A percentile compares a stretch with the other conserved stretches of the same genome.
Evolutionary conservation across 2,329 filamentous ascomycete species (phyloP).

Genomic region (Cryphonectria naterciae): DNA sequence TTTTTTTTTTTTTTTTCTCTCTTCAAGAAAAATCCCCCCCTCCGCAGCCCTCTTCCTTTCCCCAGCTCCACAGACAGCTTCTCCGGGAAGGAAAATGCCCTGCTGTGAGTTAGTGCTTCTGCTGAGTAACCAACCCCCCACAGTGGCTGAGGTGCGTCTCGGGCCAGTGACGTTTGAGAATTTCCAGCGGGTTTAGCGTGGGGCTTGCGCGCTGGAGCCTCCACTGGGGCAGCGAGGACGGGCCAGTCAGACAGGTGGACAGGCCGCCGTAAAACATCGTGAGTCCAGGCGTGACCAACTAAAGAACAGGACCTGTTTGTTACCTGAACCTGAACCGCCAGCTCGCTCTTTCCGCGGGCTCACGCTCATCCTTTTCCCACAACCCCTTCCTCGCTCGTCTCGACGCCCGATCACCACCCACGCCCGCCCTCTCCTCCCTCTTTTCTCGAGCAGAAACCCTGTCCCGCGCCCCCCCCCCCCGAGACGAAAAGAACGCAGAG

Average conservation of each 20-base stretch:
- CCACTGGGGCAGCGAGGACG: conserved; percentile 20
- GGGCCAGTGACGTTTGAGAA: neutral
- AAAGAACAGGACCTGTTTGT: neutral
- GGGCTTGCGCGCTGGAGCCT: conserved; percentile 6
- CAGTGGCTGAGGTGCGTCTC: neutral
- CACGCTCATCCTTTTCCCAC: neutral
- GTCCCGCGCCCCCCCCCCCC: neutral
- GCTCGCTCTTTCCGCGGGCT: conserved; percentile 3
- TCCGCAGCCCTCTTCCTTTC: neutral
- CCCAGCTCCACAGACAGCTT: too few relatives aligned
- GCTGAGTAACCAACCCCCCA: neutral
- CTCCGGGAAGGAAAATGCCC: neutral
- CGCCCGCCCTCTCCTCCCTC: neutral
- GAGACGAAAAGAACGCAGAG: neutral
- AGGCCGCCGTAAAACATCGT: conserved; percentile 29
- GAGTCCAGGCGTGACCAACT: conserved; percentile 29
- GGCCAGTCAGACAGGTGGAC: conserved; percentile 24
- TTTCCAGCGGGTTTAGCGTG: conserved; percentile 1
- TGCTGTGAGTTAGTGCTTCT: neutral
- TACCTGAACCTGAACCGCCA: conserved; percentile 2
- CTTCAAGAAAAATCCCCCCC: too few relatives aligned
- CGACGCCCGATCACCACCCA: conserved; percentile 1
- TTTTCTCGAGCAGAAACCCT: conserved; percentile 8
- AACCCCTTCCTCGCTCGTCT: conserved; percentile 4
- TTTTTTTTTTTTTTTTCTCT: neutral